Percentiles rank a stretch among this genome's conserved stretches.
These are phyloP conservation scores for Colletotrichum tanaceti DNA, from an alignment of 2,329 filamentous ascomycete species.

Conservation along the genomic window DNA sequence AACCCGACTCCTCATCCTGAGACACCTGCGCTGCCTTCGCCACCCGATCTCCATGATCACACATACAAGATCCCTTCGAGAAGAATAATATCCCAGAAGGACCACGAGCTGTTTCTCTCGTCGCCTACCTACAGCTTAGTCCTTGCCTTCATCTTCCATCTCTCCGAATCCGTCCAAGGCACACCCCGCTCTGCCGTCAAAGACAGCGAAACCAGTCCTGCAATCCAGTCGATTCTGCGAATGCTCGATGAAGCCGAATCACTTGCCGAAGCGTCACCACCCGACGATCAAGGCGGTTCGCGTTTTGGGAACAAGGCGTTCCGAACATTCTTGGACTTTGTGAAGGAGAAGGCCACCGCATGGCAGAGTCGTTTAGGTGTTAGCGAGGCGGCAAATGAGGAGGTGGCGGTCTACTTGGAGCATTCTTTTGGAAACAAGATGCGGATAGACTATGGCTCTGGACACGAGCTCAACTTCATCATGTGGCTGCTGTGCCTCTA, in stretches of 20 bases:
- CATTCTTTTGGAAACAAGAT: slow-evolving; percentile 87
- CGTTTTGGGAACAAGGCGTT: slow-evolving; percentile 96
- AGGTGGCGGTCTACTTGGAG: slow-evolving; percentile 82
- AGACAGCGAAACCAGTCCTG: slow-evolving; percentile 66
- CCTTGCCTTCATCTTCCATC: slow-evolving; percentile 84
- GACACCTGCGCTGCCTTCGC: slow-evolving; percentile 78
- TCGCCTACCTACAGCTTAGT: slow-evolving; percentile 83
- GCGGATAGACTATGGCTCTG: slow-evolving; percentile 95
- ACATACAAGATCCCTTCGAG: slow-evolving; percentile 76
- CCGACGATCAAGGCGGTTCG: slow-evolving; percentile 87
- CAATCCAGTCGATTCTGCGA: slow-evolving; percentile 71
- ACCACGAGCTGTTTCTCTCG: slow-evolving; percentile 83
- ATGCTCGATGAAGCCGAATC: slow-evolving; percentile 78
- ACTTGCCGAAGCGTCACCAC: slow-evolving; percentile 76
- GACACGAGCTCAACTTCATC: slow-evolving; percentile 96
- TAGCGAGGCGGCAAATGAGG: slow-evolving; percentile 67
- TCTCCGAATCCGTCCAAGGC: slow-evolving; percentile 84
- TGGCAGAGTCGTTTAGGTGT: slow-evolving; percentile 76
- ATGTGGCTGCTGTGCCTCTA: slow-evolving; percentile 97
- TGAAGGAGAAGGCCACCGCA: slow-evolving; percentile 63
- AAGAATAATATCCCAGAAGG: slow-evolving; percentile 82
- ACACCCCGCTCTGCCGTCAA: slow-evolving; percentile 73
- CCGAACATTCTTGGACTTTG: slow-evolving; percentile 79
- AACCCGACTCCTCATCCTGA: slow-evolving; percentile 75
- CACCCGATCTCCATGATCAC: slow-evolving; percentile 70